A percentile compares a stretch with the other conserved stretches of the same genome.
Conservation (phyloP, 2,329 filamentous ascomycete species). For the Ophiostoma populinum region DNA sequence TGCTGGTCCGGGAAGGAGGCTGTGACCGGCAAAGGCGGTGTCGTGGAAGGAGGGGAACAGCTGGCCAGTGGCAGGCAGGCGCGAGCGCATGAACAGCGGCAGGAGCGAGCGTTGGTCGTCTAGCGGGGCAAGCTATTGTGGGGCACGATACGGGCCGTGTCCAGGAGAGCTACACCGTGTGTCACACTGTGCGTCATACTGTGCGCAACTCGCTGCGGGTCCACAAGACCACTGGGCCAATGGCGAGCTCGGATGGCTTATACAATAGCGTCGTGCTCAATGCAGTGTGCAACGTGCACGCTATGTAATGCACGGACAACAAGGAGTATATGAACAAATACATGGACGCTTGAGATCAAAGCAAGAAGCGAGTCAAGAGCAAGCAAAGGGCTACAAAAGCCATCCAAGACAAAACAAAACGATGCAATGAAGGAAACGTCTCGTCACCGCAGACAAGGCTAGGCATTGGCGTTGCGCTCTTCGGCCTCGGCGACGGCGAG, state of each 20-base stretch:
- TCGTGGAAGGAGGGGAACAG: too few species aligned
- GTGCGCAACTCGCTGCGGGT: constrained; percentile 2
- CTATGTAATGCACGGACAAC: background rate
- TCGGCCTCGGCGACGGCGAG: constrained; percentile 35
- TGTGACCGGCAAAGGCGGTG: too few species aligned
- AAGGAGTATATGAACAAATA: background rate
- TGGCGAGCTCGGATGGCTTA: background rate
- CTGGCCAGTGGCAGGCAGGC: too few species aligned
- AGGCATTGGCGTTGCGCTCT: constrained; percentile 24
- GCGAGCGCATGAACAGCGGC: too few species aligned
- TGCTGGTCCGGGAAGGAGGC: too few species aligned
- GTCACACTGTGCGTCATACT: background rate
- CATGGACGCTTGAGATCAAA: background rate
- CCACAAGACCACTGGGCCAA: background rate
- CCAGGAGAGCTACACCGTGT: too few species aligned
- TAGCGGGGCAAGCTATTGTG: constrained; percentile 9
- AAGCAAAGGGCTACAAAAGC: background rate
- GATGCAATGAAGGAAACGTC: background rate
- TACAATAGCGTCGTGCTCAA: too few species aligned
- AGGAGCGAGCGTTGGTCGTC: constrained; percentile 3
- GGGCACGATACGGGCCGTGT: too few species aligned
- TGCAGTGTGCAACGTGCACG: background rate
- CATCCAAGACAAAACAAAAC: background rate
- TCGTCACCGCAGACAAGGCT: too few species aligned
- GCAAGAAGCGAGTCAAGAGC: background rate